phyloP scores from a whole-genome alignment of 176 grass and related monocot genomes.

The Alopecurus myosuroides region DNA sequence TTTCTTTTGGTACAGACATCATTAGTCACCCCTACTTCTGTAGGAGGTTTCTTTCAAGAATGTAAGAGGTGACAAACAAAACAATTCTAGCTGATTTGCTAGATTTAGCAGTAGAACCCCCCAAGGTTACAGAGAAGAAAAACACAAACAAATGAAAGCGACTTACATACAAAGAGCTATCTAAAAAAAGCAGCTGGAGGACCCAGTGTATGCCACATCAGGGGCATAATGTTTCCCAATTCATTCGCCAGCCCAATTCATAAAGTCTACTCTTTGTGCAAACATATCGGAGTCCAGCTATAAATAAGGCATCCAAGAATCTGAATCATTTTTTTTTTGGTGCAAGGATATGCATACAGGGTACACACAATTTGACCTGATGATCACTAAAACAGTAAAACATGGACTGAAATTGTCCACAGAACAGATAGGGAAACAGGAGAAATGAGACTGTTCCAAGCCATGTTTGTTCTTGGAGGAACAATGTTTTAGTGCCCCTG shows the following conservation, averaged over 20 bases:
- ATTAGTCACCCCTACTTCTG: neutral
- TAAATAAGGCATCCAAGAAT: neutral
- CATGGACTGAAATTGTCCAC: neutral
- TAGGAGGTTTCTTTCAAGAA: neutral
- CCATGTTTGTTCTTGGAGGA: neutral
- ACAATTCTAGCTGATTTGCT: conserved; percentile 7
- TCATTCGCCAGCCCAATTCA: neutral
- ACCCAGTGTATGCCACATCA: neutral
- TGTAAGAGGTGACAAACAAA: neutral
- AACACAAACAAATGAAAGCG: neutral
- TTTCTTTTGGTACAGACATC: neutral
- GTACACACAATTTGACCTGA: conserved; percentile 1
- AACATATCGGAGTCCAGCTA: neutral
- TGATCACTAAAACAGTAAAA: neutral
- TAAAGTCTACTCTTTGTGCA: conserved; percentile 4
- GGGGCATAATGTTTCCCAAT: neutral
- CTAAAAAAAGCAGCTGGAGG: neutral
- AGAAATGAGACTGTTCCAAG: neutral
- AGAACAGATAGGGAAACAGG: neutral
- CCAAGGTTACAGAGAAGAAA: conserved; percentile 13
- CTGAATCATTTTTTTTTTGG: neutral
- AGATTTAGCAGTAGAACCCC: neutral
- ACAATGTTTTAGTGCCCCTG: neutral
- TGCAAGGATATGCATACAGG: neutral
- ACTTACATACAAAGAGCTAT: neutral